Evolutionary conservation across 2,329 filamentous ascomycete genomes (phyloP), one percentile per base, ranked within the genome.

Genomic region (Pseudogymnoascus sp.): DNA sequence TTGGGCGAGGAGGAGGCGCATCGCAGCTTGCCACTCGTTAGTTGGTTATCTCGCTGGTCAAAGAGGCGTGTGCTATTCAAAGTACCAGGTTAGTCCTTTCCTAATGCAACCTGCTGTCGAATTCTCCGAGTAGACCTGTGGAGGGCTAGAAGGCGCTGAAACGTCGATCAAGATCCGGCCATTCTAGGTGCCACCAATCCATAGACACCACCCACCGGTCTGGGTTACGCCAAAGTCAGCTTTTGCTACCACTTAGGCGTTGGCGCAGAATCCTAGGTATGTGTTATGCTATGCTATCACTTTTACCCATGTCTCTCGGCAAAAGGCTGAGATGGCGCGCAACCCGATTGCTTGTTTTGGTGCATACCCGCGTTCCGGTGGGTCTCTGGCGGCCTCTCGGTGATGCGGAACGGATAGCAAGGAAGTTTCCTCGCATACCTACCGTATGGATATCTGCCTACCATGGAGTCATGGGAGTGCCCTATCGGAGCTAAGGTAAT

Each of bases 351-450:
- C 45, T 52, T 52, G n/a, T 52, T 31, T 52, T 8, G 25, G 7
- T 52, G n/a, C 45, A 52, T 52, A 52, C 45, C 45, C 45, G 45
- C 45, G 25, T 13, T 4, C 45, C 25, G 13, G 45, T 52, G 45
- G 45, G 45, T 52, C 45, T 31, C 7, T 31, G 6, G 5, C 45
- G 13, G 45, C 45, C 13, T 52, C 45, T 52, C 45, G 45, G 45
- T 52, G 45, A 1, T 52, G 45, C 45, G 45, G 45, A 52, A 52
- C 45, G 45, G 45, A 31, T 31, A 29, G 10, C 25, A 10, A 31
- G 45, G 45, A 52, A 52, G 45, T 52, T 48, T 52, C 45, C 45
- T 52, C 45, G 27, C 45, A 52, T 52, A 52, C 27, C 45, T 15
- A 31, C 27, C 15, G 13, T 31, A 31, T 52, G 45, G 45, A 9